Evolutionary conservation across 2,329 filamentous ascomycete genomes (phyloP), one percentile per base, ranked within the genome.

Genomic region (Trichoderma sp.): DNA sequence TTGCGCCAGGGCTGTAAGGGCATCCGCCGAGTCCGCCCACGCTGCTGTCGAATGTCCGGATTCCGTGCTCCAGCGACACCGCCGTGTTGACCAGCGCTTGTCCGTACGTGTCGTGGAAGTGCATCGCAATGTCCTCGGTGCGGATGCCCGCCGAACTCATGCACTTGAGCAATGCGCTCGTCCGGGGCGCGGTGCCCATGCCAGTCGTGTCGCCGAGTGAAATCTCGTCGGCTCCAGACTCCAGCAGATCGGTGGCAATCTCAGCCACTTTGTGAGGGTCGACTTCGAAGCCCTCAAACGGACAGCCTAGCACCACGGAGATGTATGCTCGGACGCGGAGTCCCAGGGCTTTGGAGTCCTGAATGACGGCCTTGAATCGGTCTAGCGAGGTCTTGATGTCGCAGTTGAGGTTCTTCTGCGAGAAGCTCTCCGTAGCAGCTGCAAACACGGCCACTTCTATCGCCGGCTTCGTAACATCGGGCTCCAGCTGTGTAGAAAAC

Each of bases 181-280:
- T 92, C 67, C 87, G 83, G 19, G 89, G 89, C n/a, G 89, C 89
- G 0, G 92, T 96, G 35, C 93, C 94, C 86, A 96, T 93, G 19
- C 94, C 94, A 0, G 93, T 94, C 0, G 94, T 97, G 75, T 97
- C 94, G 7, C 93, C 93, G 0, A 97, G 86, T 1, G 91, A 92
- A 72, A 97, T 93, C 82, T 97, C 93, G 75, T 97, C 92, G 22
- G 92, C 94, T 19, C 94, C 94, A 83, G 94, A 92, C 75, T 94
- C 91, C 1, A 97, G 83, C 58, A 97, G 80, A 74, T 83, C 88
- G 69, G 83, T 86, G 0, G 91, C 90, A 53, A 91, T 87, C 71
- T 90, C 85, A 0, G 88, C 88, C 0, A 91, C 89, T 70, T 81
- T 83, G 74, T 85, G 84, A 35, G 88, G 88, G 72, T 89, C 82